These are phyloP conservation scores for Straminergon stramineum DNA, from an alignment of 225 moss, liverwort and hornwort genomes.

Conservation along the genomic window DNA sequence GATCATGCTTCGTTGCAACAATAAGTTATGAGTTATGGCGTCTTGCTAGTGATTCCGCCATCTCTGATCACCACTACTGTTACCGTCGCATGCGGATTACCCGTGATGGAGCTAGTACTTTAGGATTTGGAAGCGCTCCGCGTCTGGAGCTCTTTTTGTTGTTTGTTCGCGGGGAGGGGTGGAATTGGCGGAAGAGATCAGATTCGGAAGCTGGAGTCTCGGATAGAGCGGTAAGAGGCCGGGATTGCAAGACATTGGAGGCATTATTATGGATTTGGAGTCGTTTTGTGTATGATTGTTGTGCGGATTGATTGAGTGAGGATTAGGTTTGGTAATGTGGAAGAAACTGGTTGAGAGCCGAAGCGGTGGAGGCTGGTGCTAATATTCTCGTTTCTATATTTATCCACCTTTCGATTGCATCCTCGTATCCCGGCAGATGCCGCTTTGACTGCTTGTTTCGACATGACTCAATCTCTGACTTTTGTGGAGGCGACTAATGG, in stretches of 20 bases:
- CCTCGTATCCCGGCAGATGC: constrained; percentile 1
- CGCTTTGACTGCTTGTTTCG: background rate
- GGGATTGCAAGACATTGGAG: background rate
- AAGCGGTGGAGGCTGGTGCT: background rate
- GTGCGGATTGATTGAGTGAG: background rate
- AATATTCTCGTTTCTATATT: background rate
- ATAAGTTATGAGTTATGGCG: background rate
- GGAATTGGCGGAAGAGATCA: background rate
- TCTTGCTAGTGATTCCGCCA: background rate
- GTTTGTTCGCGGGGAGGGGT: background rate
- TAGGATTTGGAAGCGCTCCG: background rate
- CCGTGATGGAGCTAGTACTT: background rate
- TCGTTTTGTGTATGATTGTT: background rate
- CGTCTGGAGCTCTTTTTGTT: background rate
- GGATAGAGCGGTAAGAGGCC: background rate
- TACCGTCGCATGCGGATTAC: background rate
- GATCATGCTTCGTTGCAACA: background rate
- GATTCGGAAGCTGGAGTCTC: background rate
- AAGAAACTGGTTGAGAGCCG: background rate
- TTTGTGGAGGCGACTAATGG: background rate
- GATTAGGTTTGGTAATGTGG: background rate
- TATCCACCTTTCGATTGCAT: background rate
- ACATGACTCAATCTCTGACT: background rate
- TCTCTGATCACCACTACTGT: background rate
- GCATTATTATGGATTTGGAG: background rate